These are phyloP conservation scores for Fusarium armeniacum DNA, from an alignment of 2,329 filamentous ascomycete genomes.

Conservation along the genomic window DNA sequence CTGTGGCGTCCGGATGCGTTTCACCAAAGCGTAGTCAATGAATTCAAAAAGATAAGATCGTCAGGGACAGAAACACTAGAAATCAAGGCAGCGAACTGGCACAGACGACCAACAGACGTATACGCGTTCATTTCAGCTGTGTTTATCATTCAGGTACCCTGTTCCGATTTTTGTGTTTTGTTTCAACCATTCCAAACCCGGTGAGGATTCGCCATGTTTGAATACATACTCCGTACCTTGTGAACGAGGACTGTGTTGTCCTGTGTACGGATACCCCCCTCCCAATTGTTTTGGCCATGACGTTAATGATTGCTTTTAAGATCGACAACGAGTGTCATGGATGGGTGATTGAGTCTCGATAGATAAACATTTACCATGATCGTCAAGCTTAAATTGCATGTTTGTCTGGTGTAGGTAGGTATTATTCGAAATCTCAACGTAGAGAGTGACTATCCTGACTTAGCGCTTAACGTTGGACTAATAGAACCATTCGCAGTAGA, in stretches of 20 bases:
- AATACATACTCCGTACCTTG: not conserved
- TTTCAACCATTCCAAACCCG: conserved; percentile 20
- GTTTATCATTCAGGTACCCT: conserved; percentile 2
- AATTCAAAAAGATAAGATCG: conserved; percentile 40
- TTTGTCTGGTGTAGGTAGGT: not conserved
- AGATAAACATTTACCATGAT: too few species aligned
- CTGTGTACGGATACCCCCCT: not conserved
- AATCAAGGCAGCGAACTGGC: conserved; percentile 31
- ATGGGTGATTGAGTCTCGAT: not conserved
- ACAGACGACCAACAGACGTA: not conserved
- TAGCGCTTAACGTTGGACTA: not conserved
- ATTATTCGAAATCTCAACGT: conserved; percentile 6
- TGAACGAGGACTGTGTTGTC: conserved; percentile 9
- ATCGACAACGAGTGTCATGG: conserved; percentile 12
- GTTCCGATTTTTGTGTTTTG: conserved; percentile 9
- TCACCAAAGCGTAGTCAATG: conserved; percentile 34
- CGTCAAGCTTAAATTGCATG: conserved; percentile 3
- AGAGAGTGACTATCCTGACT: not conserved
- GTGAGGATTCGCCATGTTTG: conserved; percentile 1
- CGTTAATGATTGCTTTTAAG: conserved; percentile 1
- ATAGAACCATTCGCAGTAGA: not conserved
- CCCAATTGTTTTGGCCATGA: conserved; percentile 15
- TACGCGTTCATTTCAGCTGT: conserved; percentile 16
- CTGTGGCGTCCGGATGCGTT: conserved; percentile 47
- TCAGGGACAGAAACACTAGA: conserved; percentile 45